Evolutionary conservation across 257 asterid species (phyloP), one percentile per base, ranked within the genome.

Genomic region (Galeopsis tetrahit): DNA sequence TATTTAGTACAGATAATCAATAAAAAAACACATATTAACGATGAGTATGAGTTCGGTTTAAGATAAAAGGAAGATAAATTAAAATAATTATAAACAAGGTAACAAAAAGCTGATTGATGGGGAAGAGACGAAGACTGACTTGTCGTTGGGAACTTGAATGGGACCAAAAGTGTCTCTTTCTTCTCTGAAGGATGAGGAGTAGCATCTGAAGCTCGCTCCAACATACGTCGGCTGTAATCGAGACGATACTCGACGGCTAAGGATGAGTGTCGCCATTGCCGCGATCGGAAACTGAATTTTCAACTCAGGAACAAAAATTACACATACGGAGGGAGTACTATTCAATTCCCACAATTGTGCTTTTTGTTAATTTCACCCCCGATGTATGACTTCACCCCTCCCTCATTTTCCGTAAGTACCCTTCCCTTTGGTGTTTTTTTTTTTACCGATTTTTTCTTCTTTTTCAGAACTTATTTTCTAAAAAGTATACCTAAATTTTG

Each of bases 101-200:
- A 7, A 66, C 48, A 63, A 68, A 69, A 33, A 39, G 6, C 34
- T 10, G 43, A 13, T 6, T n/a, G 52, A 40, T 3, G 5, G 1
- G 48, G 6, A 53, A 11, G 28, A 21, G 1, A 21, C 1, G 28
- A 21, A 21, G 28, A 74, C 78, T 51, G 6, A 79, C 97, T 85
- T 89, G 82, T 91, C 89, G 61, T 87, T 76, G 2, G 97, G 97
- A 53, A 91, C 99, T 69, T 77, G 91, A 81, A 94, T 94, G 53
- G 96, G 97, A 48, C 99, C 97, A 75, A 94, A 94, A 6, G 97
- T 91, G 69, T 94, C 99, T 66, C 84, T 78, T 75, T 94, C 99
- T 76, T 92, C 97, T 77, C 99, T 82, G 66, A 84, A 91, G 8
- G 96, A 80, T 7, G 88, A 68, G 4, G 96, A 88, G 80, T 80